Conservation (phyloP, 2,329 filamentous ascomycete species). For the Mycosphaerella sp. region DNA sequence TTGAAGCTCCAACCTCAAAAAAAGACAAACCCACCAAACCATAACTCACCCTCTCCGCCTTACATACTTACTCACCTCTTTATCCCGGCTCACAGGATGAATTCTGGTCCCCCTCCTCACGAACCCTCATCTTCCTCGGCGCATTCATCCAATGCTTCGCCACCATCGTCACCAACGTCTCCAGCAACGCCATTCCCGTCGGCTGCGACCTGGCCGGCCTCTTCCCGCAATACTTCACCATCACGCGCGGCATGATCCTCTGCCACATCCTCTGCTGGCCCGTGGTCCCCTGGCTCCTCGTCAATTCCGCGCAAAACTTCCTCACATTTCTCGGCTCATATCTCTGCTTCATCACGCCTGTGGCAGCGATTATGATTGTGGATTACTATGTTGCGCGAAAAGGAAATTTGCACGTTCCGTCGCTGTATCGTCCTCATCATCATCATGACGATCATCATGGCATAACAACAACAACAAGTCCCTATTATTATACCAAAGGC, state of each 20-base stretch:
- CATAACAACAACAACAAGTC: too few species aligned
- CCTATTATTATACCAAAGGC: conserved; percentile 23
- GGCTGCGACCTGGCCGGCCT: conserved; percentile 41
- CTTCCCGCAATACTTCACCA: conserved; percentile 41
- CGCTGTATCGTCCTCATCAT: conserved; percentile 33
- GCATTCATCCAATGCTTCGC: conserved; percentile 36
- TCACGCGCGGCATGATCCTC: conserved; percentile 40
- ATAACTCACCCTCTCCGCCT: too few species aligned
- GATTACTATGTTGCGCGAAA: conserved; percentile 39
- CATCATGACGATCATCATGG: too few species aligned
- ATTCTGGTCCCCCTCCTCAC: conserved; percentile 36
- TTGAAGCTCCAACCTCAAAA: too few species aligned
- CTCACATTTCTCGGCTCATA: conserved; percentile 42
- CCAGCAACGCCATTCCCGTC: conserved; percentile 39
- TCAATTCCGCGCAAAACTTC: conserved; percentile 38
- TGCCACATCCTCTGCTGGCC: conserved; percentile 36
- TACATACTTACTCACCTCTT: too few species aligned
- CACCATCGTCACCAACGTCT: conserved; percentile 42
- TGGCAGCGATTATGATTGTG: conserved; percentile 37
- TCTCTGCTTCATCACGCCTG: conserved; percentile 40
- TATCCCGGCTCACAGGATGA: conserved; percentile 27
- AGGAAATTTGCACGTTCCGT: conserved; percentile 39
- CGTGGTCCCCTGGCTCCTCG: conserved; percentile 41
- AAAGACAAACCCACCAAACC: too few species aligned
- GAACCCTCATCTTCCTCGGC: conserved; percentile 39